phyloP scores from a whole-genome alignment of 345 rosid genomes.

The Diplotaxis tenuifolia region DNA sequence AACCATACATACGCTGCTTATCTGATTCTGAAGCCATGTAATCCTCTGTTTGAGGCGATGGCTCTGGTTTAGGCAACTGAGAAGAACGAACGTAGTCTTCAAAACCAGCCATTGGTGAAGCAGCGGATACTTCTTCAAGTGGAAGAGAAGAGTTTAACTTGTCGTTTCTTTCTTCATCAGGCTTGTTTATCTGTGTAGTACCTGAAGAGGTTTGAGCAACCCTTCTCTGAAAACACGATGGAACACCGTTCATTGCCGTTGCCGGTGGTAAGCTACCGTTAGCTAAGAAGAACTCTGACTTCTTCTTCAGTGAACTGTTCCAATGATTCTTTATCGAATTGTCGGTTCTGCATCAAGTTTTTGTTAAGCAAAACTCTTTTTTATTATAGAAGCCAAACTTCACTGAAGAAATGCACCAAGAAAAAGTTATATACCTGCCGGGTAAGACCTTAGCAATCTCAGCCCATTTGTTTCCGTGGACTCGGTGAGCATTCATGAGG shows the following conservation, averaged over 20 bases:
- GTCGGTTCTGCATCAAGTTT: conserved; percentile 67
- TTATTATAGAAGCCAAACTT: background rate
- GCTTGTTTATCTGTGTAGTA: conserved; percentile 44
- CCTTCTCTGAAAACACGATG: conserved; percentile 42
- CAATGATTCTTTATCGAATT: conserved; percentile 96
- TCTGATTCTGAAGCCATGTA: conserved; percentile 42
- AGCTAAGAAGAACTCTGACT: conserved; percentile 65
- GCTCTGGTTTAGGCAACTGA: conserved; percentile 27
- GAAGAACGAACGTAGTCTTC: conserved; percentile 54
- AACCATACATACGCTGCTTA: conserved; percentile 36
- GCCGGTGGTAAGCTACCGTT: conserved; percentile 81
- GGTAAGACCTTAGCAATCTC: conserved; percentile 92
- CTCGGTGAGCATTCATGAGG: conserved; percentile 75
- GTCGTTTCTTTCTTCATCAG: conserved; percentile 52
- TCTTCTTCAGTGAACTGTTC: conserved; percentile 97
- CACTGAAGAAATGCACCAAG: background rate
- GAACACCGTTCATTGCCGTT: conserved; percentile 45
- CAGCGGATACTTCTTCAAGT: conserved; percentile 44
- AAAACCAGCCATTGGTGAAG: conserved; percentile 44
- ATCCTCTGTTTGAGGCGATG: conserved; percentile 44
- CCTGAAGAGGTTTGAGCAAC: conserved; percentile 52
- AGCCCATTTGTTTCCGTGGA: conserved; percentile 94
- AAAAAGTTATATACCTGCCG: conserved; percentile 64
- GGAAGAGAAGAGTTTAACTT: conserved; percentile 44
- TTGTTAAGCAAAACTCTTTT: background rate